Evolutionary conservation across 1,284 basidiomycete species (phyloP).

Genomic region (Fomitopsis schrenkii): DNA sequence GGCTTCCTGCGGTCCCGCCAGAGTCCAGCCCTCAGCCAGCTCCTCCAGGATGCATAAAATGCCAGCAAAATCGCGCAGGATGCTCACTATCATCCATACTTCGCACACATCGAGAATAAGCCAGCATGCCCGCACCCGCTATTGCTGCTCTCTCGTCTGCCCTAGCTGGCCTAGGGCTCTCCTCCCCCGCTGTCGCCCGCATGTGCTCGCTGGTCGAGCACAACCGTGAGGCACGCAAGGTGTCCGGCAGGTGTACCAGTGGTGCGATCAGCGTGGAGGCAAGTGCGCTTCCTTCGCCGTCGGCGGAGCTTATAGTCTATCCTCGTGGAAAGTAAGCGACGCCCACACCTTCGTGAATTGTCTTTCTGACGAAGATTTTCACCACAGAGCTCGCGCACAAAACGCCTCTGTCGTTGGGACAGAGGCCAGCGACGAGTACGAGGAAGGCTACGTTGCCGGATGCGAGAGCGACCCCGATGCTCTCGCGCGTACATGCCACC

Average conservation of each 20-base stretch:
- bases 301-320: background rate
- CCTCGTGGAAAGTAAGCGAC: background rate
- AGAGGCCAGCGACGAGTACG: background rate
- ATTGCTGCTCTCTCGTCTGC: background rate
- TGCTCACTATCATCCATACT: background rate
- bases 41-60: background rate
- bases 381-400: background rate
- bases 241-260: background rate
- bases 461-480: background rate
- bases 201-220: slow-evolving; percentile 1
- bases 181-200: background rate
- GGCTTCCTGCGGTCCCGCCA: no score
- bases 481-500: background rate
- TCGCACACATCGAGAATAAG: background rate
- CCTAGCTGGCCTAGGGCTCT: background rate
- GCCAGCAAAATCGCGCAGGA: background rate
- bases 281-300: background rate
- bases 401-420: background rate
- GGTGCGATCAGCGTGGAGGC: background rate
- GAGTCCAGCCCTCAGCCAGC: no score
- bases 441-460: background rate
- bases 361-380: background rate
- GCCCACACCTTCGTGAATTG: background rate
- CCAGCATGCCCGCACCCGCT: background rate
- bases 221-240: background rate